A percentile compares a stretch with the other conserved stretches of the same genome.
Conservation (phyloP, 2,329 filamentous ascomycete species). For the Sphaerulina vaccinii region DNA sequence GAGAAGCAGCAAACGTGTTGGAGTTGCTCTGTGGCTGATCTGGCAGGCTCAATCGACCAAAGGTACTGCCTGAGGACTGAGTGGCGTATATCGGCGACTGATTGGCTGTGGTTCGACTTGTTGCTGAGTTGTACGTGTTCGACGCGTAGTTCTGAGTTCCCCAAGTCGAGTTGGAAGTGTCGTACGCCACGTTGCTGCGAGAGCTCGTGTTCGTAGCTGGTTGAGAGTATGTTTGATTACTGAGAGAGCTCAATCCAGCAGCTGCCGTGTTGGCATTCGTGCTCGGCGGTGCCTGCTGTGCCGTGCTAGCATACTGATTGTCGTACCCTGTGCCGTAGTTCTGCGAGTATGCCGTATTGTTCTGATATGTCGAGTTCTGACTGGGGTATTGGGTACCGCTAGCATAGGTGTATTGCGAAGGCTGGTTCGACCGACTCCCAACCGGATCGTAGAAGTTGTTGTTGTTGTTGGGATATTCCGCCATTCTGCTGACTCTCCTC, state of each 20-base stretch:
- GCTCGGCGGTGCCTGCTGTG: constrained; percentile 17
- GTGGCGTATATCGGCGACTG: constrained; percentile 30
- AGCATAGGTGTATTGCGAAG: constrained; percentile 10
- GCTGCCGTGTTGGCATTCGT: constrained; percentile 24
- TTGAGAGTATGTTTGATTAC: constrained; percentile 26
- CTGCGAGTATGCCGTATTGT: constrained; percentile 16
- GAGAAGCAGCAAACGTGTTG: constrained; percentile 18
- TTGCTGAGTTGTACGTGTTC: constrained; percentile 19
- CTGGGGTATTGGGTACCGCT: constrained; percentile 20
- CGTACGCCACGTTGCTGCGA: constrained; percentile 22
- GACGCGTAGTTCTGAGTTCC: constrained; percentile 12
- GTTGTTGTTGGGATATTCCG: constrained; percentile 33
- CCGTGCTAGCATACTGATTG: constrained; percentile 24
- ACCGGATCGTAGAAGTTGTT: constrained; percentile 36
- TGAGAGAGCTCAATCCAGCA: constrained; percentile 29
- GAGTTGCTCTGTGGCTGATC: constrained; percentile 26
- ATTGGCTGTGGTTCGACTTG: constrained; percentile 26
- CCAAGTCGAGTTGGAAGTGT: constrained; percentile 17
- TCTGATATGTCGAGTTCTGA: constrained; percentile 19
- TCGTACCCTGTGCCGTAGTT: constrained; percentile 21
- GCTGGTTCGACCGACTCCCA: constrained; percentile 31
- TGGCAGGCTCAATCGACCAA: constrained; percentile 27
- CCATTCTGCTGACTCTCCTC: constrained; percentile 20
- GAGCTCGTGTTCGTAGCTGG: constrained; percentile 12
- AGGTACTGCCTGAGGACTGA: constrained; percentile 23